These are phyloP conservation scores for Cyanidioschyzon merolae DNA, from an alignment of 23 red algal species.

Conservation along the genomic window DNA sequence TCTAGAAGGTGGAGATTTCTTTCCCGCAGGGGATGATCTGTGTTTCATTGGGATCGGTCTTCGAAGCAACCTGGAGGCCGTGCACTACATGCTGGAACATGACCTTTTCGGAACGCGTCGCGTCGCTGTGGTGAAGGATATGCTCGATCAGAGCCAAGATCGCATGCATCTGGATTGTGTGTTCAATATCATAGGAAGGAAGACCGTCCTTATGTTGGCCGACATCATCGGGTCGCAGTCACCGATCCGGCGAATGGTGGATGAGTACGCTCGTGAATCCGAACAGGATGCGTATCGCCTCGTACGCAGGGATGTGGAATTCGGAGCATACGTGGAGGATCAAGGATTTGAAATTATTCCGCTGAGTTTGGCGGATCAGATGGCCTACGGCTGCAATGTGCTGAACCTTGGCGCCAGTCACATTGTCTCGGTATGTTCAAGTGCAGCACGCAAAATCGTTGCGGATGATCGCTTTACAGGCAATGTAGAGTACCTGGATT, in stretches of 20 bases:
- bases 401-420: slow-evolving; percentile 71
- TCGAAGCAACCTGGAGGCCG: slow-evolving; percentile 56
- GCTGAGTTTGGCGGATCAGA: slow-evolving; percentile 49
- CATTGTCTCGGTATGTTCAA: slow-evolving; percentile 59
- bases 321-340: slow-evolving; percentile 49
- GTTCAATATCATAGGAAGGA: slow-evolving; percentile 61
- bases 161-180: slow-evolving; percentile 96
- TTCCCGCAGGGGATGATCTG: slow-evolving; percentile 71
- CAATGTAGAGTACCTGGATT: slow-evolving; percentile 70
- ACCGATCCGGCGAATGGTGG: slow-evolving; percentile 47
- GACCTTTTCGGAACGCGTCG: slow-evolving; percentile 66
- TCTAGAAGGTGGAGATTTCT: slow-evolving; percentile 96
- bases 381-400: slow-evolving; percentile 89
- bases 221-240: slow-evolving; percentile 67
- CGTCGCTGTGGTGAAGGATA: slow-evolving; percentile 77
- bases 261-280: slow-evolving; percentile 52
- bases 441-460: slow-evolving; percentile 67
- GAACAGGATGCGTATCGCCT: slow-evolving; percentile 11
- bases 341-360: slow-evolving; percentile 71
- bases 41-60: slow-evolving; percentile 79
- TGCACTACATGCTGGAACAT: slow-evolving; percentile 68
- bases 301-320: slow-evolving; percentile 47
- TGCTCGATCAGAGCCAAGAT: slow-evolving; percentile 63
- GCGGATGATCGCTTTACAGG: slow-evolving; percentile 46
- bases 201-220: slow-evolving; percentile 47